phyloP scores from a whole-genome alignment of 768 basidiomycete species.

The Suillus subalutaceus region DNA sequence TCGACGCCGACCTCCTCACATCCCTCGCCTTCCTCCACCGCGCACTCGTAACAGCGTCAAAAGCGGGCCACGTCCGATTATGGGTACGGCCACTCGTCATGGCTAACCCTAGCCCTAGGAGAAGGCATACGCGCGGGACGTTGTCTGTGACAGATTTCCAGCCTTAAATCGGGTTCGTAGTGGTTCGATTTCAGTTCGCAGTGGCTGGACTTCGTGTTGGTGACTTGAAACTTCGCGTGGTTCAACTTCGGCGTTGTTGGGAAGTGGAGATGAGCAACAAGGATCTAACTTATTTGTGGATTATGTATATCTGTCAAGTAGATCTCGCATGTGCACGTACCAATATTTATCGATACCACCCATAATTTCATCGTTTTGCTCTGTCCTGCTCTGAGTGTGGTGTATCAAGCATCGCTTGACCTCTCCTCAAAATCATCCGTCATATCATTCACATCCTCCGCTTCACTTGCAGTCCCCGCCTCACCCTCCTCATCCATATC shows the following conservation, averaged over 20 bases:
- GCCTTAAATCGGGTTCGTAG: conserved; percentile 13
- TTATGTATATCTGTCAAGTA: conserved; percentile 15
- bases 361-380: background rate
- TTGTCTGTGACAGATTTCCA: conserved; percentile 35
- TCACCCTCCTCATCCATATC: conserved; percentile 43
- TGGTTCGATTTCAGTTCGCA: background rate
- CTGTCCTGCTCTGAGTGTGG: background rate
- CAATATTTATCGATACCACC: conserved; percentile 10
- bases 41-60: conserved; percentile 77
- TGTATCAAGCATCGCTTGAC: background rate
- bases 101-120: conserved; percentile 27
- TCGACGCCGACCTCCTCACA: conserved; percentile 81
- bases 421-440: conserved; percentile 1
- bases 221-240: background rate
- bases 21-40: conserved; percentile 78
- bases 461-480: background rate
- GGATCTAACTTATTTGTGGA: conserved; percentile 19
- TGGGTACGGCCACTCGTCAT: conserved; percentile 80
- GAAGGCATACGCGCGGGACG: conserved; percentile 32
- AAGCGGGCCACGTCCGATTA: conserved; percentile 75
- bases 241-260: background rate
- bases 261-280: conserved; percentile 18
- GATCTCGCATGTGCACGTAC: conserved; percentile 7
- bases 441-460: background rate
- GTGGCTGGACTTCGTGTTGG: background rate